Percentiles rank a stretch among this genome's conserved stretches.
Conservation (phyloP, 2,329 filamentous ascomycete genomes). For the Periconia digitata region DNA sequence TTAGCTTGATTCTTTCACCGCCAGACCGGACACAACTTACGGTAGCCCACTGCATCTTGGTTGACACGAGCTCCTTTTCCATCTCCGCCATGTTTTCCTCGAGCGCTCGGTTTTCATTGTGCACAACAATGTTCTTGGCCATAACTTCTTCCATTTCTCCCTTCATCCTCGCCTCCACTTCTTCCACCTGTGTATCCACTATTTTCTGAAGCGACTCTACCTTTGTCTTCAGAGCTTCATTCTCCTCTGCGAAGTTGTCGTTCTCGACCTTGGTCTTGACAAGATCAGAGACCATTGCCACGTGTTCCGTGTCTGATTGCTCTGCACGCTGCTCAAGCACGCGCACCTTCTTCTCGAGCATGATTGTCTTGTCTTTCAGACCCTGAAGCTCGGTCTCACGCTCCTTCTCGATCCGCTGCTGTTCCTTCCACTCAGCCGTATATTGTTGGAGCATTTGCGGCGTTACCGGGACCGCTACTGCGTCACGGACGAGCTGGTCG, state of each 20-base stretch:
- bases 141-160: conserved; percentile 89
- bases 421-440: conserved; percentile 88
- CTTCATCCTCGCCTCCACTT: conserved; percentile 80
- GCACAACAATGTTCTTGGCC: conserved; percentile 88
- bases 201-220: conserved; percentile 82
- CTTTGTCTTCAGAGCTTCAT: conserved; percentile 83
- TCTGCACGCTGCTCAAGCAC: conserved; percentile 85
- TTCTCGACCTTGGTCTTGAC: conserved; percentile 94
- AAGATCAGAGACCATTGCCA: conserved; percentile 85
- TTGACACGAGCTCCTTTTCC: conserved; percentile 87
- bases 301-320: conserved; percentile 85
- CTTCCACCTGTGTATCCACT: conserved; percentile 84
- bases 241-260: conserved; percentile 83
- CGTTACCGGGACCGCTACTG: conserved; percentile 83
- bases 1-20: conserved; percentile 16
- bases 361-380: conserved; percentile 59
- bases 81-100: conserved; percentile 90
- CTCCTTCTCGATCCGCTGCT: conserved; percentile 77
- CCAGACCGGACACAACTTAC: conserved; percentile 56
- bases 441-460: conserved; percentile 81
- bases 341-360: conserved; percentile 75
- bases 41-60: conserved; percentile 95
- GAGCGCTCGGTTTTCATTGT: conserved; percentile 85
- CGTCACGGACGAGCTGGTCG: conserved; percentile 89
- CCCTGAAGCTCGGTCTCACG: conserved; percentile 78